phyloP scores from a whole-genome alignment of 2,329 filamentous ascomycete genomes.

The Elsinoe australis region DNA sequence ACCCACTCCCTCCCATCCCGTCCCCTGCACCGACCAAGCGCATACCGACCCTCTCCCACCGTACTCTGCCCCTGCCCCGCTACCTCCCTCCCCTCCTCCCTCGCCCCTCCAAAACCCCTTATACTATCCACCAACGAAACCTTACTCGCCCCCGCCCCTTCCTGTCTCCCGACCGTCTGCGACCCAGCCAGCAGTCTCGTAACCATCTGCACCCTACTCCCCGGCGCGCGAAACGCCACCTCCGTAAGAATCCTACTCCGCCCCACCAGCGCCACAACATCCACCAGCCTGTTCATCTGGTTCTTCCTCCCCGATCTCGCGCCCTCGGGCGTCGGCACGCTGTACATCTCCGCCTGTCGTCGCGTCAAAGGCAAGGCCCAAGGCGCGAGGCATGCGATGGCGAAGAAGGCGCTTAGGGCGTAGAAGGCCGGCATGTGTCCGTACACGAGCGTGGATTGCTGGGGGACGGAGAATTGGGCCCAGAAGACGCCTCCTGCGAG shows the following conservation, averaged over 20 bases:
- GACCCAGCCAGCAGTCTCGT: slow-evolving; percentile 58
- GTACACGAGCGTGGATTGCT: slow-evolving; percentile 54
- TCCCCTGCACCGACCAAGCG: slow-evolving; percentile 51
- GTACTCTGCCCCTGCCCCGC: slow-evolving; percentile 20
- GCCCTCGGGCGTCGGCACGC: slow-evolving; percentile 53
- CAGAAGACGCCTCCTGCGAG: slow-evolving; percentile 66
- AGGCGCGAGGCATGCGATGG: slow-evolving; percentile 59
- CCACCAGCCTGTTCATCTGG: slow-evolving; percentile 62
- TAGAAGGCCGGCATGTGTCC: slow-evolving; percentile 63
- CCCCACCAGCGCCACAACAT: slow-evolving; percentile 69
- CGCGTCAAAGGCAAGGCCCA: slow-evolving; percentile 61
- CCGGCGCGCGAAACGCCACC: slow-evolving; percentile 61
- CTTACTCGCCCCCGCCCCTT: slow-evolving; percentile 27
- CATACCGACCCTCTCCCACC: slow-evolving; percentile 42
- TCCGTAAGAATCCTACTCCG: slow-evolving; percentile 65
- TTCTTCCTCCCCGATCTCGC: slow-evolving; percentile 63
- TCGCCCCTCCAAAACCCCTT: slow-evolving; percentile 29
- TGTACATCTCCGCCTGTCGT: slow-evolving; percentile 42
- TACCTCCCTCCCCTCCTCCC: slow-evolving; percentile 10
- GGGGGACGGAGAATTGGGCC: slow-evolving; percentile 53
- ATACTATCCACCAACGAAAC: slow-evolving; percentile 28
- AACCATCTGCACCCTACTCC: slow-evolving; percentile 60
- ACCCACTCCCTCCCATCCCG: slow-evolving; percentile 53
- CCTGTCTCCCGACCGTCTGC: too few relatives aligned
- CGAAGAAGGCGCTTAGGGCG: slow-evolving; percentile 65